A percentile compares a stretch with the other conserved stretches of the same genome.
phyloP scores from a whole-genome alignment of 441 rosid genomes.

The Lepidium campestre region DNA sequence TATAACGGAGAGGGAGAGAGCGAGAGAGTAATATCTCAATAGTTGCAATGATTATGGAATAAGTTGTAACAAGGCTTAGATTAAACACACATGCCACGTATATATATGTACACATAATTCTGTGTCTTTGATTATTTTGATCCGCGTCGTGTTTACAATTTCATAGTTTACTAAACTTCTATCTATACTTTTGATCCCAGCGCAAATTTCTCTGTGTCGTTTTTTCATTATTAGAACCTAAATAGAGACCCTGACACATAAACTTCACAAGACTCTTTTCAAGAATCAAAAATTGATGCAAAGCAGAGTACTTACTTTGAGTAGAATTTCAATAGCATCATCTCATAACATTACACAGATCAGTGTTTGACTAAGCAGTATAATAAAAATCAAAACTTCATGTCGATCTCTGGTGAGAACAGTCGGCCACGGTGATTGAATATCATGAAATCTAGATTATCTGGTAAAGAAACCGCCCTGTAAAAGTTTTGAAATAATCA shows the following conservation, averaged over 20 bases:
- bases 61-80: background rate
- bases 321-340: background rate
- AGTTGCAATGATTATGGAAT: background rate
- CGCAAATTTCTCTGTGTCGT: too few relatives aligned
- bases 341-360: background rate
- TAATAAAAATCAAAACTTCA: constrained; percentile 38
- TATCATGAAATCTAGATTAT: constrained; percentile 75
- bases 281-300: background rate
- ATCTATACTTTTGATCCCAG: too few relatives aligned
- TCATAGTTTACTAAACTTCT: too few relatives aligned
- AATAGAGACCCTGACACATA: background rate
- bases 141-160: too few relatives aligned
- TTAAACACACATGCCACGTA: background rate
- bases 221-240: background rate
- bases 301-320: background rate
- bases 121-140: background rate
- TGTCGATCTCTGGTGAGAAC: constrained; percentile 41
- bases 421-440: constrained; percentile 84
- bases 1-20: background rate
- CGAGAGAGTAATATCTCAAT: background rate
- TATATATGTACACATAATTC: background rate
- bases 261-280: background rate
- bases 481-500: constrained; percentile 5
- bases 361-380: constrained; percentile 3
- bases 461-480: constrained; percentile 83